Evolutionary conservation across 345 rosid genomes (phyloP).

Genomic region (Clarkia xantiana): DNA sequence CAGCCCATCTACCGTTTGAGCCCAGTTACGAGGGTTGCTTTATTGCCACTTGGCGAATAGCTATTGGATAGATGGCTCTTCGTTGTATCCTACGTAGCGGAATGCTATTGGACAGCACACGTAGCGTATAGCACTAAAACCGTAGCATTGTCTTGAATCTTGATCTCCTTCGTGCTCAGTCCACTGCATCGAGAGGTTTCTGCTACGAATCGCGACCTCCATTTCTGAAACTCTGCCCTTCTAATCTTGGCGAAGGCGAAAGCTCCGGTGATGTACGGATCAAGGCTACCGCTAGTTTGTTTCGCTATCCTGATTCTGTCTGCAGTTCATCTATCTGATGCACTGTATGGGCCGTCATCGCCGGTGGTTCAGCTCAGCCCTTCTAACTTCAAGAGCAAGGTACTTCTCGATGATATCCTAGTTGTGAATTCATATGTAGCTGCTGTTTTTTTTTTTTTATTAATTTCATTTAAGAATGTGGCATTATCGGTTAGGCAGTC

Average conservation of each 20-base stretch:
- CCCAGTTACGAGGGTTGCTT: no score
- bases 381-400: slow-evolving; percentile 96
- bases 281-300: slow-evolving; percentile 16
- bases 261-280: slow-evolving; percentile 25
- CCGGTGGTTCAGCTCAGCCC: slow-evolving; percentile 94
- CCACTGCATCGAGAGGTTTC: slow-evolving; percentile 5
- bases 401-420: slow-evolving; percentile 2
- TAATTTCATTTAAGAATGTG: no score
- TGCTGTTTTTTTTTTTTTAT: no score
- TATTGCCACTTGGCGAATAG: no score
- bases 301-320: slow-evolving; percentile 14
- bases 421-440: no score
- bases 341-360: slow-evolving; percentile 84
- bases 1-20: no score
- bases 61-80: not conserved
- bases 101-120: slow-evolving; percentile 40
- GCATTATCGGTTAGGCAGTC: no score
- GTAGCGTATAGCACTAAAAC: slow-evolving; percentile 11
- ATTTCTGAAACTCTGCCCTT: slow-evolving; percentile 5
- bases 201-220: slow-evolving; percentile 2
- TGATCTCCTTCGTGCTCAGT: slow-evolving; percentile 4
- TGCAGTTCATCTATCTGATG: slow-evolving; percentile 21
- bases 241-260: slow-evolving; percentile 12
- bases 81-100: slow-evolving; percentile 28
- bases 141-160: not conserved